Conservation (phyloP, 257 asterid species). For the Nemophila menziesii region DNA sequence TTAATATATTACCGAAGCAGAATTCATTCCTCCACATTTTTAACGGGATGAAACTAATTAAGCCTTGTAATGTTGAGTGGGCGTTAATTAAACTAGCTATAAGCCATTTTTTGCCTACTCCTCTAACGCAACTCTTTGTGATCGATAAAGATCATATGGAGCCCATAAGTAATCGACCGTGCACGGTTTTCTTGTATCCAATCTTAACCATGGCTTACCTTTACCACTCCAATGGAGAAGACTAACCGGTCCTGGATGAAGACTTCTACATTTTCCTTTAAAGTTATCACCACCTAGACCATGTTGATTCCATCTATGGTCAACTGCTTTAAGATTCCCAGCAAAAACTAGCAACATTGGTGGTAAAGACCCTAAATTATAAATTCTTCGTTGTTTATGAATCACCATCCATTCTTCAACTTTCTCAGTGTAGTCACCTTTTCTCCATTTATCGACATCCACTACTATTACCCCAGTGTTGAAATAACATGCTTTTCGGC, state of each 20-base stretch:
- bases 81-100: no score
- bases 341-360: constrained; percentile 28
- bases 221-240: constrained; percentile 45
- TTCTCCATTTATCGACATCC: constrained; percentile 31
- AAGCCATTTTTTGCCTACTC: constrained; percentile 9
- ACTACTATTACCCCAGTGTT: constrained; percentile 36
- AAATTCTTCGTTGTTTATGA: constrained; percentile 29
- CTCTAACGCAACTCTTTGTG: constrained; percentile 22
- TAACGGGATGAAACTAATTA: no score
- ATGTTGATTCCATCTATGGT: no score
- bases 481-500: constrained; percentile 32
- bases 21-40: no score
- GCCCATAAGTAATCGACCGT: constrained; percentile 33
- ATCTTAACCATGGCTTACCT: constrained; percentile 37
- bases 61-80: no score
- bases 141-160: constrained; percentile 31
- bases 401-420: constrained; percentile 37
- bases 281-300: constrained; percentile 35
- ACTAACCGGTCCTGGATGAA: constrained; percentile 34
- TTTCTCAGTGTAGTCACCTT: constrained; percentile 15
- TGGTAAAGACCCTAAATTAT: constrained; percentile 33
- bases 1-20: no score
- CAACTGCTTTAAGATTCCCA: constrained; percentile 30
- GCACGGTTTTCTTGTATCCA: constrained; percentile 31
- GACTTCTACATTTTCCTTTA: constrained; percentile 14